Evolutionary conservation across 306 rosid species (phyloP).

Genomic region (Rosa chinensis): DNA sequence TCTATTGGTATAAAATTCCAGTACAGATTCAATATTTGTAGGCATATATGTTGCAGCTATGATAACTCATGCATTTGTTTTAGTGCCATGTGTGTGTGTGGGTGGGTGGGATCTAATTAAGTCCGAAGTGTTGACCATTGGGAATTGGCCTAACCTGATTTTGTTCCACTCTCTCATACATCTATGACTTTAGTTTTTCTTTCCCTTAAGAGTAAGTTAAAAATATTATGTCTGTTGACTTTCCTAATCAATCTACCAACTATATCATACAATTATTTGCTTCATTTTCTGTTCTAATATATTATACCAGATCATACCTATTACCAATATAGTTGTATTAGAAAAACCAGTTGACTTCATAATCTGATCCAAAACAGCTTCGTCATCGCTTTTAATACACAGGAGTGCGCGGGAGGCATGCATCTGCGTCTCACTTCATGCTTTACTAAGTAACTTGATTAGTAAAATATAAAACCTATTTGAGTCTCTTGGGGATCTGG

Average conservation of each 20-base stretch:
- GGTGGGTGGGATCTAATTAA: neutral
- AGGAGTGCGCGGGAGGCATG: slow-evolving; percentile 7
- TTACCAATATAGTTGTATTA: neutral
- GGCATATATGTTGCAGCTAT: neutral
- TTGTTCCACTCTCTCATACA: neutral
- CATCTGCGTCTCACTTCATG: slow-evolving; percentile 12
- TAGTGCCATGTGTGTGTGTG: neutral
- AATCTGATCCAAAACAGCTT: neutral
- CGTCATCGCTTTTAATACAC: neutral
- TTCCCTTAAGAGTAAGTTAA: slow-evolving; percentile 3
- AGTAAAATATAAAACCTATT: neutral
- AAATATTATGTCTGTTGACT: neutral
- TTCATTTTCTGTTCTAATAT: slow-evolving; percentile 4
- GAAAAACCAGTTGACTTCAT: slow-evolving; percentile 11
- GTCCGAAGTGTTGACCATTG: slow-evolving; percentile 5
- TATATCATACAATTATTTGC: slow-evolving; percentile 5
- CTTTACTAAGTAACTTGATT: neutral
- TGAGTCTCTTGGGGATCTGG: neutral
- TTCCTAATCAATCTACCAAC: neutral
- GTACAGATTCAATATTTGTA: neutral
- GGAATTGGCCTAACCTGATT: slow-evolving; percentile 7
- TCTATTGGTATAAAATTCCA: neutral
- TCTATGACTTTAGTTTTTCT: neutral
- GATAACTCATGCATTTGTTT: neutral
- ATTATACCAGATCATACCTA: neutral